Conservation (phyloP, 805 yeast species). For the Spathaspora girioi region DNA sequence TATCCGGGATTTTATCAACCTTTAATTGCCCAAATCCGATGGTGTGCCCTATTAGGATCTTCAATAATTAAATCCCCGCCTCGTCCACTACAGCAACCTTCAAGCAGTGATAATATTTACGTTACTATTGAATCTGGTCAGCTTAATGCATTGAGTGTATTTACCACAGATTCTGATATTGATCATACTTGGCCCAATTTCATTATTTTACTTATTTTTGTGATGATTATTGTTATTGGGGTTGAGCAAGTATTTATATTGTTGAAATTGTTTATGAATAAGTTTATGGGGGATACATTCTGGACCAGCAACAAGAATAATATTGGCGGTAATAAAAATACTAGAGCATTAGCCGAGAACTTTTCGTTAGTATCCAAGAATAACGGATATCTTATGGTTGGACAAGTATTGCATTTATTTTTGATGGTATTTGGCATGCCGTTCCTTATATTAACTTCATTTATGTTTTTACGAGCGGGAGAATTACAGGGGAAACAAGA, state of each 20-base stretch:
- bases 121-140: slow-evolving; percentile 40
- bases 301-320: not conserved
- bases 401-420: slow-evolving; percentile 28
- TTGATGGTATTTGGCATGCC: slow-evolving; percentile 40
- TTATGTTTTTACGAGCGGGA: slow-evolving; percentile 23
- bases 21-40: slow-evolving; percentile 43
- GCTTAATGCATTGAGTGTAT: slow-evolving; percentile 33
- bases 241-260: slow-evolving; percentile 18
- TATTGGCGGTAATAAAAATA: slow-evolving; percentile 1
- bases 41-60: slow-evolving; percentile 52
- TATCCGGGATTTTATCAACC: slow-evolving; percentile 68
- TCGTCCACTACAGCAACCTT: not conserved
- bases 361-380: slow-evolving; percentile 11
- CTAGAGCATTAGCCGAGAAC: slow-evolving; percentile 5
- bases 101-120: slow-evolving; percentile 33
- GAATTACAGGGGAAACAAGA: slow-evolving; percentile 10
- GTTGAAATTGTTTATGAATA: slow-evolving; percentile 12
- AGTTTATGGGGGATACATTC: not conserved
- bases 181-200: slow-evolving; percentile 42
- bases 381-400: slow-evolving; percentile 23
- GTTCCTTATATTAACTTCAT: slow-evolving; percentile 38
- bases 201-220: slow-evolving; percentile 29
- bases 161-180: slow-evolving; percentile 18
- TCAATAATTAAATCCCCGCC: slow-evolving; percentile 3
- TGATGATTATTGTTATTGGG: slow-evolving; percentile 22